Conservation (phyloP, 805 yeast genomes). For the Cyberlindnera euphorbiae region DNA sequence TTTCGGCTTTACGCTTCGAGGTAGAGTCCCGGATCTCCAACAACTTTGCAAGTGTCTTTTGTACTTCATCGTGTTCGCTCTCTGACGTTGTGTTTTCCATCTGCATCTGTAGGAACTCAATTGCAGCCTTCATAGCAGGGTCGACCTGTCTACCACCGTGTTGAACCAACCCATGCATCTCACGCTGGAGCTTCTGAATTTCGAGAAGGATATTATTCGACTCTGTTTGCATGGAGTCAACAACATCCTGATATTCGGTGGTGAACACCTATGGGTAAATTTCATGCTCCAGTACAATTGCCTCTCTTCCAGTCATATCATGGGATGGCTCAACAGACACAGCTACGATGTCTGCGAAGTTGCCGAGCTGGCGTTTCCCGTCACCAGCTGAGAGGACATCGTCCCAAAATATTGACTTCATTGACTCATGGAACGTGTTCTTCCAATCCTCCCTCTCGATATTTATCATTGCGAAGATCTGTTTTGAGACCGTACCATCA, state of each 20-base stretch:
- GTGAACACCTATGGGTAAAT: constrained; percentile 39
- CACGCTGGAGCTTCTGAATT: too few relatives aligned
- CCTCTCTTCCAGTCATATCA: constrained; percentile 3
- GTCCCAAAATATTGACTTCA: constrained; percentile 31
- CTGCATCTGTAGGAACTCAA: too few relatives aligned
- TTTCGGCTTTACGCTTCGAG: constrained; percentile 4
- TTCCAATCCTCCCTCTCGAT: constrained; percentile 30
- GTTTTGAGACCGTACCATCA: background rate
- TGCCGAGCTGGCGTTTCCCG: constrained; percentile 19
- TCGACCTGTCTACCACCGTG: too few relatives aligned
- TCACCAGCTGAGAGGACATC: constrained; percentile 24
- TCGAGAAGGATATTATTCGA: too few relatives aligned
- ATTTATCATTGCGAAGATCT: constrained; percentile 27
- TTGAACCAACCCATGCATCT: too few relatives aligned
- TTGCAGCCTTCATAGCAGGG: too few relatives aligned
- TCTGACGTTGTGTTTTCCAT: too few relatives aligned
- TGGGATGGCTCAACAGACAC: constrained; percentile 25
- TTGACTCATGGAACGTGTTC: constrained; percentile 29
- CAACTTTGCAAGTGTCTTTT: constrained; percentile 8
- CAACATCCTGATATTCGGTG: constrained; percentile 20
- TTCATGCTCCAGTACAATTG: constrained; percentile 26
- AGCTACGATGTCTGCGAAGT: constrained; percentile 32
- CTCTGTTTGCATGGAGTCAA: constrained; percentile 11
- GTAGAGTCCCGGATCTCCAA: constrained; percentile 13
- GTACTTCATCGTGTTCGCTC: constrained; percentile 5